Conservation (phyloP, 148 eudicot species). For the Arctostaphylos glauca region DNA sequence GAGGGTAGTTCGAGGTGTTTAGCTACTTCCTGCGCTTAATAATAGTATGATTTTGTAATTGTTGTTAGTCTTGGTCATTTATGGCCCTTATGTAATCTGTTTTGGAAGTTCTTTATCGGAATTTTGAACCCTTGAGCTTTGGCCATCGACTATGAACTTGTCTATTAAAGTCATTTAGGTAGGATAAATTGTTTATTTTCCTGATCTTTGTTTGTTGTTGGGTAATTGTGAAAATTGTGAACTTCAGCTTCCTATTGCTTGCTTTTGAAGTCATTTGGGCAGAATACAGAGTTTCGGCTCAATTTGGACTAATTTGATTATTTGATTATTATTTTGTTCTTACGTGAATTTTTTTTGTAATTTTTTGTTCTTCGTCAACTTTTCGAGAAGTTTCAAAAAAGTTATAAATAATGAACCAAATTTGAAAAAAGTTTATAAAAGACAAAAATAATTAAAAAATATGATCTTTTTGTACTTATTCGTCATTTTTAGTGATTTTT, state of each 20-base stretch:
- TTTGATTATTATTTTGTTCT: too few relatives aligned
- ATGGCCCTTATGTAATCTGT: background rate
- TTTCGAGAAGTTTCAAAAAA: too few relatives aligned
- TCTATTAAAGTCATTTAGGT: background rate
- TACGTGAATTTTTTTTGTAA: too few relatives aligned
- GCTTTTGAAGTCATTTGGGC: background rate
- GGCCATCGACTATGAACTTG: conserved; percentile 14
- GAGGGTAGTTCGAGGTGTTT: conserved; percentile 28
- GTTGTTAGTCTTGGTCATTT: conserved; percentile 10
- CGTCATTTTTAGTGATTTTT: too few relatives aligned
- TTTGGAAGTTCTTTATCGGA: conserved; percentile 7
- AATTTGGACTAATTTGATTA: too few relatives aligned
- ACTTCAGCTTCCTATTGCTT: background rate
- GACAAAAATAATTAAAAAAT: too few relatives aligned
- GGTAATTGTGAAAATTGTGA: too few relatives aligned
- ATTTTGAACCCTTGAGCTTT: background rate
- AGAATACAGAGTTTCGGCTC: too few relatives aligned
- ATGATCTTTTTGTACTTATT: too few relatives aligned
- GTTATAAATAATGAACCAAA: too few relatives aligned
- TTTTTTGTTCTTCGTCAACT: too few relatives aligned
- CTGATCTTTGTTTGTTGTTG: background rate
- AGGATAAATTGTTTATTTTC: conserved; percentile 12
- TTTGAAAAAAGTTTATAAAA: too few relatives aligned
- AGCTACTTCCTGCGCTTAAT: conserved; percentile 11
- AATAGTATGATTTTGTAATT: background rate